A percentile compares a stretch with the other conserved stretches of the same genome.
Conservation (phyloP, 2,329 filamentous ascomycete genomes). For the Aspergillus sp. region DNA sequence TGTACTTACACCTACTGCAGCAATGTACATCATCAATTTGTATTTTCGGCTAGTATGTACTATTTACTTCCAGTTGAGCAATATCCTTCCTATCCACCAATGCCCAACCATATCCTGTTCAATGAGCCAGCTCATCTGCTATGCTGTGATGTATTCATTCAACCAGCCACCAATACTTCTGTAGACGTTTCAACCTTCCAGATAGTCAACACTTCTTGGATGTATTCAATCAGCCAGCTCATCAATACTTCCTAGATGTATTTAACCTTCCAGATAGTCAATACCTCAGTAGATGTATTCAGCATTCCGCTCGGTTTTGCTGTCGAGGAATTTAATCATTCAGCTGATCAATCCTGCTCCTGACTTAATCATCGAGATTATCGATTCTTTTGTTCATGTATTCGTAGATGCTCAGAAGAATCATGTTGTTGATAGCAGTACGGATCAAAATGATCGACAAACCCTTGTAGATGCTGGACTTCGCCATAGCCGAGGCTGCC, state of each 20-base stretch:
- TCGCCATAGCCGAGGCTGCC: conserved; percentile 41
- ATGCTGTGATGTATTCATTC: too few species aligned
- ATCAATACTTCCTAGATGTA: too few species aligned
- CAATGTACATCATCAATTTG: background rate
- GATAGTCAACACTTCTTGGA: too few species aligned
- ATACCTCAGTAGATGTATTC: too few species aligned
- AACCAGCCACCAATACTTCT: too few species aligned
- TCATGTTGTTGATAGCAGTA: conserved; percentile 52
- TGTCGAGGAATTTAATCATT: too few species aligned
- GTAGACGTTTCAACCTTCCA: too few species aligned
- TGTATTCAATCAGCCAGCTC: too few species aligned
- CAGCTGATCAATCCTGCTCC: too few species aligned
- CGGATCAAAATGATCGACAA: conserved; percentile 51
- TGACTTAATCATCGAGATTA: conserved; percentile 30
- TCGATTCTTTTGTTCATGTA: conserved; percentile 49
- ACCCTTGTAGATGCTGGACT: conserved; percentile 50
- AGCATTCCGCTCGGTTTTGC: too few species aligned
- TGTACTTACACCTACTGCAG: background rate
- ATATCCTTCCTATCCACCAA: background rate
- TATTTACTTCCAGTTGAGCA: background rate
- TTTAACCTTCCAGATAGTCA: too few species aligned
- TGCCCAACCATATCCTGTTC: background rate
- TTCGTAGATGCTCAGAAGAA: conserved; percentile 50
- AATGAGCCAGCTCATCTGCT: too few species aligned
- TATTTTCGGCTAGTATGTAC: background rate